Evolutionary conservation across 257 asterid genomes (phyloP).

Genomic region (Solanum rostratum): DNA sequence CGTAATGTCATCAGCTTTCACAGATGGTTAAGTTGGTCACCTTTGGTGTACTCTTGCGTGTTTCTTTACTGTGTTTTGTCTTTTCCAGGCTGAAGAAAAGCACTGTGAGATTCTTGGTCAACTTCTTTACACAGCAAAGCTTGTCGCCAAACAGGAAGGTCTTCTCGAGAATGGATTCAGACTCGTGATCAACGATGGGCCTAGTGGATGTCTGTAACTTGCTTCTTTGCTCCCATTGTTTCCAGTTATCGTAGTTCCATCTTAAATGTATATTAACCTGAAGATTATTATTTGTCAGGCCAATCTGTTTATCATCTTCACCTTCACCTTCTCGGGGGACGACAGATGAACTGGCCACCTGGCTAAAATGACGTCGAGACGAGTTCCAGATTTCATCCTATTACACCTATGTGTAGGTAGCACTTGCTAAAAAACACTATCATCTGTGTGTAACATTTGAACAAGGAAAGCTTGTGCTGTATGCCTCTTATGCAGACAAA

Average conservation of each 20-base stretch:
- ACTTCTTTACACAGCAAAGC: slow-evolving; percentile 75
- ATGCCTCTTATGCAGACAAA: no score
- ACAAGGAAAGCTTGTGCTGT: no score
- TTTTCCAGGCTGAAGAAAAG: slow-evolving; percentile 72
- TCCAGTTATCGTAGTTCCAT: not conserved
- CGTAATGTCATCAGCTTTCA: not conserved
- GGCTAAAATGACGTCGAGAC: slow-evolving; percentile 31
- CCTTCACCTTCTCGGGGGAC: slow-evolving; percentile 87
- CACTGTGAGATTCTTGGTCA: slow-evolving; percentile 68
- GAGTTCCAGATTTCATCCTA: not conserved
- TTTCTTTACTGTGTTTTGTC: not conserved
- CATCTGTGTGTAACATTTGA: not conserved
- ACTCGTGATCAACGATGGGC: slow-evolving; percentile 84
- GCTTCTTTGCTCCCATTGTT: not conserved
- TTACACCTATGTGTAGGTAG: not conserved
- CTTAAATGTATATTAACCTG: not conserved
- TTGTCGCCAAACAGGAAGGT: slow-evolving; percentile 86
- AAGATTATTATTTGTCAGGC: slow-evolving; percentile 27
- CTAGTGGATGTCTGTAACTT: slow-evolving; percentile 55
- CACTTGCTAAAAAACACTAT: not conserved
- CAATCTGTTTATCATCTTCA: slow-evolving; percentile 94
- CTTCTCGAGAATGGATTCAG: slow-evolving; percentile 72
- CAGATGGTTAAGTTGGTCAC: not conserved
- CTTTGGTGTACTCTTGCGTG: not conserved
- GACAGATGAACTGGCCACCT: slow-evolving; percentile 98